Conservation (phyloP, 148 eudicot species). For the Dianthus caryophyllus region DNA sequence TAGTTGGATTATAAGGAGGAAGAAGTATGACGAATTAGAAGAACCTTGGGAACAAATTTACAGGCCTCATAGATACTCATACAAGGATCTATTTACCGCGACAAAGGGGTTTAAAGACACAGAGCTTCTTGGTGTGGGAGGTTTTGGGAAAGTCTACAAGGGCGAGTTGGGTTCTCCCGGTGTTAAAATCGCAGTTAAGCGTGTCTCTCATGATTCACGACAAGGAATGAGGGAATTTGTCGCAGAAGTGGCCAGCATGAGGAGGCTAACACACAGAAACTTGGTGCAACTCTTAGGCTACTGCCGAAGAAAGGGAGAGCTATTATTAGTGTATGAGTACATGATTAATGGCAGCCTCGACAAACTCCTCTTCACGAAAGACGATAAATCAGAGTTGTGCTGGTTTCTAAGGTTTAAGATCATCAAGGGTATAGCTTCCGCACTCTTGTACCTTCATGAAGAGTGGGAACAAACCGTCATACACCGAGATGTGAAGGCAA, state of each 20-base stretch:
- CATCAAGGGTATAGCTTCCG: constrained; percentile 38
- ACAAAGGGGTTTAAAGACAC: constrained; percentile 37
- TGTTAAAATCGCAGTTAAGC: constrained; percentile 33
- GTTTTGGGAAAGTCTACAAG: constrained; percentile 46
- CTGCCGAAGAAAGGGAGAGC: constrained; percentile 38
- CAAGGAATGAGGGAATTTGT: constrained; percentile 43
- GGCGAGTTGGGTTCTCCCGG: constrained; percentile 33
- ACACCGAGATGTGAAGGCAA: constrained; percentile 39
- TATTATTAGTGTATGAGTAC: constrained; percentile 37
- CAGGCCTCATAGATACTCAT: constrained; percentile 22
- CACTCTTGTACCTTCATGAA: constrained; percentile 36
- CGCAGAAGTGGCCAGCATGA: constrained; percentile 34
- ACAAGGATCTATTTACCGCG: constrained; percentile 32
- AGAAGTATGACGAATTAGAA: constrained; percentile 23
- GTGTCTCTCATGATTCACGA: constrained; percentile 32
- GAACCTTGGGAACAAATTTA: constrained; percentile 30
- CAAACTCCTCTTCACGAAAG: constrained; percentile 19
- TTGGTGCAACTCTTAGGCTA: constrained; percentile 45
- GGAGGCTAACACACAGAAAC: constrained; percentile 44
- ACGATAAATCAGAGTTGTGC: background rate
- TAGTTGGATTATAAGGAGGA: constrained; percentile 21
- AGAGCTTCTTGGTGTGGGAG: constrained; percentile 36
- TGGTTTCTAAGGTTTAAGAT: constrained; percentile 34
- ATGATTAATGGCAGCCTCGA: constrained; percentile 51
- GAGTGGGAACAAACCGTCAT: constrained; percentile 40